Evolutionary conservation across 345 rosid genomes (phyloP).

Genomic region (Citrus inodora): DNA sequence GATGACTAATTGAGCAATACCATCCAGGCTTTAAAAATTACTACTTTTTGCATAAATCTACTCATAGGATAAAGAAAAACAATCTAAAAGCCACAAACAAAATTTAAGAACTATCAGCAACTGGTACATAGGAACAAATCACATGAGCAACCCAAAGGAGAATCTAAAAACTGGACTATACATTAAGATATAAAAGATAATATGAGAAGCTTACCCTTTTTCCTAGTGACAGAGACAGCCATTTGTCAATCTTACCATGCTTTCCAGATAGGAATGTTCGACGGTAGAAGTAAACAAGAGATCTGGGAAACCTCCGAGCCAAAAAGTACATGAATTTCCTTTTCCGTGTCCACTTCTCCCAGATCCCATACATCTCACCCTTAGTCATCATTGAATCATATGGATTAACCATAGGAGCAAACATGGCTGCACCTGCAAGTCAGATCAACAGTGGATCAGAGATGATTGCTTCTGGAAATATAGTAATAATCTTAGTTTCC

Average conservation of each 20-base stretch:
- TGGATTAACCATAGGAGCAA: conserved; percentile 73
- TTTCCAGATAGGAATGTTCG: conserved; percentile 59
- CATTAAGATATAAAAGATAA: background rate
- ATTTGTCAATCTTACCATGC: conserved; percentile 60
- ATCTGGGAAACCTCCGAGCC: conserved; percentile 53
- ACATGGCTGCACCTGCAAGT: conserved; percentile 59
- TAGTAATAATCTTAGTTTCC: background rate
- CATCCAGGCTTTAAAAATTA: background rate
- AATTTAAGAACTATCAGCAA: background rate
- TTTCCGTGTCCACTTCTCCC: conserved; percentile 54
- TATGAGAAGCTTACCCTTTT: conserved; percentile 41
- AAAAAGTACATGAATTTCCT: conserved; percentile 61
- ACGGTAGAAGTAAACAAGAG: conserved; percentile 47
- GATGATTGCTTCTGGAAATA: background rate
- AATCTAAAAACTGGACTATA: background rate
- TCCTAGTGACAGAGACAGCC: conserved; percentile 59
- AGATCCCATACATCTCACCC: conserved; percentile 43
- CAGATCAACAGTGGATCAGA: background rate
- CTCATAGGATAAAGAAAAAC: background rate
- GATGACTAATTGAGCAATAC: background rate
- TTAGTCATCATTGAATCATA: conserved; percentile 57
- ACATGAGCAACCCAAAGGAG: background rate
- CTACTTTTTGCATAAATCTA: background rate
- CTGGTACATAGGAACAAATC: background rate
- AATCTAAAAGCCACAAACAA: background rate